Evolutionary conservation across 2,329 filamentous ascomycete species (phyloP).

Genomic region (Colletotrichum sp.): DNA sequence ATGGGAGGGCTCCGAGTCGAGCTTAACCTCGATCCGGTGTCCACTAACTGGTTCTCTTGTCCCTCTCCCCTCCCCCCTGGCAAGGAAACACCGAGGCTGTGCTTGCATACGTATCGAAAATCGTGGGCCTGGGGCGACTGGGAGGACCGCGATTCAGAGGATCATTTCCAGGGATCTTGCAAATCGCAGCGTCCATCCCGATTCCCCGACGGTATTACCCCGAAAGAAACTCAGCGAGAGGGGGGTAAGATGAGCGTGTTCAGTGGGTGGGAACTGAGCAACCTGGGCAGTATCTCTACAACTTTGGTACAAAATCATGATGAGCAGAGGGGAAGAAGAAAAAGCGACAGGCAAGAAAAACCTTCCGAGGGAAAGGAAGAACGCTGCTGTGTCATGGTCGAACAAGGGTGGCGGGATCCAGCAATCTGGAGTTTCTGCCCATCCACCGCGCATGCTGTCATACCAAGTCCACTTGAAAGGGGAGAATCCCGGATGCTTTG

Average conservation of each 20-base stretch:
- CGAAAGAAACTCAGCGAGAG: background rate
- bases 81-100: slow-evolving; percentile 5
- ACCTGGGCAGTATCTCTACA: background rate
- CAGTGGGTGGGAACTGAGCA: background rate
- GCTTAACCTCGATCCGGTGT: slow-evolving; percentile 9
- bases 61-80: background rate
- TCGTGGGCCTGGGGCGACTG: background rate
- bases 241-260: background rate
- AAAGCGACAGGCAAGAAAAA: background rate
- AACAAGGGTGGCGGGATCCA: background rate
- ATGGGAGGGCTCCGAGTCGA: slow-evolving; percentile 14
- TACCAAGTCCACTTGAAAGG: slow-evolving; percentile 4
- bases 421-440: slow-evolving; percentile 5
- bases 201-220: slow-evolving; percentile 11
- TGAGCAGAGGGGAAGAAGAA: background rate
- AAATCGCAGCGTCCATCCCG: slow-evolving; percentile 18
- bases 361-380: background rate
- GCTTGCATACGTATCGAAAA: slow-evolving; percentile 16
- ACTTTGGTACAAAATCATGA: background rate
- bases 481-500: background rate
- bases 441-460: slow-evolving; percentile 7
- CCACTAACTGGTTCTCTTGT: background rate
- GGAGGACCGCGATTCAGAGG: slow-evolving; percentile 20
- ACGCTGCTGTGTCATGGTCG: background rate
- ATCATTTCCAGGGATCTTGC: slow-evolving; percentile 22